A percentile compares a stretch with the other conserved stretches of the same genome.
These are phyloP conservation scores for Allium cepa DNA, from an alignment of 106 monocot genomes.

Conservation along the genomic window DNA sequence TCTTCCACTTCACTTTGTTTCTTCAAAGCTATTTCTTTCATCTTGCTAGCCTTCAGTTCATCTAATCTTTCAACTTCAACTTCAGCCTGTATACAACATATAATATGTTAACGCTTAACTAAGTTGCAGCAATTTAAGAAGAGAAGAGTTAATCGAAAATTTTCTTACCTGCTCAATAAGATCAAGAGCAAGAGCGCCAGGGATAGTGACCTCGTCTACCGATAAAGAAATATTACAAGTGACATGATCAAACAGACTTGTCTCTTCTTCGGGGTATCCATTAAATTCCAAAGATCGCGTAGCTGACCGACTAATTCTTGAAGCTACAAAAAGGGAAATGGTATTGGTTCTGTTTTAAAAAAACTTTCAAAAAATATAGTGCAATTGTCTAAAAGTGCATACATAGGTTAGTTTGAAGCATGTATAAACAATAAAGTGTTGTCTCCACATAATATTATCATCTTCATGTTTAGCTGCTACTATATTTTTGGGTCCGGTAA, in stretches of 20 bases:
- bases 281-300: constrained; percentile 88
- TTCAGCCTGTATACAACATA: constrained; percentile 52
- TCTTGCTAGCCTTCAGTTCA: constrained; percentile 81
- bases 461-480: too few relatives aligned
- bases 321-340: constrained; percentile 31
- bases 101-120: constrained; percentile 6
- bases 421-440: too few relatives aligned
- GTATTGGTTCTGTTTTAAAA: background rate
- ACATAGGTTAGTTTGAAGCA: too few relatives aligned
- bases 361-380: background rate
- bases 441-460: too few relatives aligned
- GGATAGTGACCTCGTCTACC: constrained; percentile 76
- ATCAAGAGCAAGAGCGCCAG: constrained; percentile 90
- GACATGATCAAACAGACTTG: constrained; percentile 73
- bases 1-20: constrained; percentile 92
- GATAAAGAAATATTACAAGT: constrained; percentile 78
- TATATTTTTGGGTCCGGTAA: too few relatives aligned
- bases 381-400: too few relatives aligned
- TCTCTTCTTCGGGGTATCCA: constrained; percentile 86
- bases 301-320: constrained; percentile 83
- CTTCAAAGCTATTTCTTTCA: constrained; percentile 98
- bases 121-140: background rate
- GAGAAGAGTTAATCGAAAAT: background rate
- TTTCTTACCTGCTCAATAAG: constrained; percentile 78
- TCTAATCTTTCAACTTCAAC: constrained; percentile 96